phyloP scores from a whole-genome alignment of 2,329 filamentous ascomycete genomes.

The Huntiella moniliformis region DNA sequence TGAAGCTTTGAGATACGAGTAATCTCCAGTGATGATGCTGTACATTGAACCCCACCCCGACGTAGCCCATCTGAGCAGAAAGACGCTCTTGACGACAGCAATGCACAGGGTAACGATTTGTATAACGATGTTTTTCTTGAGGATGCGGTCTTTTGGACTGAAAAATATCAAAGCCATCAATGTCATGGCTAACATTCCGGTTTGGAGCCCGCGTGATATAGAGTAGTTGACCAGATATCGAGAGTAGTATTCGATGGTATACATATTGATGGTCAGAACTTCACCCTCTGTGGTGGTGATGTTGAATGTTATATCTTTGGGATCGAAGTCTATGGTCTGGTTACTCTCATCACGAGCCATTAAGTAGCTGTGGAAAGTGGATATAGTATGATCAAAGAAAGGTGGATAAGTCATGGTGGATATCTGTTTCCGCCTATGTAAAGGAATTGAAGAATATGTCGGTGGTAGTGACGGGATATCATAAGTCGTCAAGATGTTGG shows the following conservation, averaged over 20 bases:
- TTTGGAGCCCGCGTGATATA: slow-evolving; percentile 51
- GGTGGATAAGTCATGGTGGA: too few species aligned
- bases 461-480: too few species aligned
- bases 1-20: slow-evolving; percentile 17
- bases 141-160: slow-evolving; percentile 46
- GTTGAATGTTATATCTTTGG: not conserved
- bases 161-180: slow-evolving; percentile 47
- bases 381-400: too few species aligned
- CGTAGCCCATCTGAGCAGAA: slow-evolving; percentile 41
- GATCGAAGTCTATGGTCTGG: not conserved
- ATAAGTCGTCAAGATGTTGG: too few species aligned
- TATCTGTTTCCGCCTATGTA: too few species aligned
- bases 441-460: too few species aligned
- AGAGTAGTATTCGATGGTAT: slow-evolving; percentile 16
- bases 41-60: slow-evolving; percentile 45
- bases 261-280: not conserved
- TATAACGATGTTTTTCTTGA: slow-evolving; percentile 43
- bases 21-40: slow-evolving; percentile 36
- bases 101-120: slow-evolving; percentile 42
- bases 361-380: too few species aligned
- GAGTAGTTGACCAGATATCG: slow-evolving; percentile 15
- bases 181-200: slow-evolving; percentile 48
- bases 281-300: not conserved
- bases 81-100: slow-evolving; percentile 38
- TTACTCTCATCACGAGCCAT: too few species aligned